Evolutionary conservation across 441 rosid genomes (phyloP).

Genomic region (Eruca vesicaria): DNA sequence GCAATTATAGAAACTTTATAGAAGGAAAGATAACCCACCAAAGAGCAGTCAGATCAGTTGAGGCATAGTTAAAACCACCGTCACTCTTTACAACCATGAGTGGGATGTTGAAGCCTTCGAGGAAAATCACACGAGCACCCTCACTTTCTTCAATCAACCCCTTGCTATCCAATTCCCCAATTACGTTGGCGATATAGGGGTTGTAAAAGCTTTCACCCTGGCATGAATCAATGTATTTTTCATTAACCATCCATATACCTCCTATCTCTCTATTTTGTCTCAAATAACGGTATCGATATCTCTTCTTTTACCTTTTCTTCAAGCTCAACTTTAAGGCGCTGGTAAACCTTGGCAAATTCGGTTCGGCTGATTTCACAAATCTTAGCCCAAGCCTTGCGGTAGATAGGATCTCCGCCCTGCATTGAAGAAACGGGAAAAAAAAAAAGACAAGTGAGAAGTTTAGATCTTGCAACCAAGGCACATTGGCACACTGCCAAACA

Average conservation of each 20-base stretch:
- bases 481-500: not conserved
- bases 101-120: constrained; percentile 76
- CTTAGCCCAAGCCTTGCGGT: constrained; percentile 74
- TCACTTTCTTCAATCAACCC: constrained; percentile 83
- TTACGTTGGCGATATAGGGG: constrained; percentile 61
- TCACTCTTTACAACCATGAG: constrained; percentile 94
- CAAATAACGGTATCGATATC: not conserved
- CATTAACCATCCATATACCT: not conserved
- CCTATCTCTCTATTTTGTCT: not conserved
- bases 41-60: constrained; percentile 89
- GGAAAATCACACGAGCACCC: constrained; percentile 83
- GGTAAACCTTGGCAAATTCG: constrained; percentile 74
- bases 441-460: not conserved
- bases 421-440: not conserved
- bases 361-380: constrained; percentile 88
- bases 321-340: constrained; percentile 66
- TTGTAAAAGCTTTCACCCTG: constrained; percentile 99
- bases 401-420: constrained; percentile 80
- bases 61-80: constrained; percentile 93
- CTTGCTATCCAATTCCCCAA: constrained; percentile 48
- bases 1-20: not conserved
- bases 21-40: constrained; percentile 52
- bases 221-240: not conserved
- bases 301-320: constrained; percentile 70
- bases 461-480: not conserved